Percentiles rank a stretch among this genome's conserved stretches.
Evolutionary conservation across 495 filamentous ascomycete species (phyloP).

Genomic region (Delitschia confertaspora): DNA sequence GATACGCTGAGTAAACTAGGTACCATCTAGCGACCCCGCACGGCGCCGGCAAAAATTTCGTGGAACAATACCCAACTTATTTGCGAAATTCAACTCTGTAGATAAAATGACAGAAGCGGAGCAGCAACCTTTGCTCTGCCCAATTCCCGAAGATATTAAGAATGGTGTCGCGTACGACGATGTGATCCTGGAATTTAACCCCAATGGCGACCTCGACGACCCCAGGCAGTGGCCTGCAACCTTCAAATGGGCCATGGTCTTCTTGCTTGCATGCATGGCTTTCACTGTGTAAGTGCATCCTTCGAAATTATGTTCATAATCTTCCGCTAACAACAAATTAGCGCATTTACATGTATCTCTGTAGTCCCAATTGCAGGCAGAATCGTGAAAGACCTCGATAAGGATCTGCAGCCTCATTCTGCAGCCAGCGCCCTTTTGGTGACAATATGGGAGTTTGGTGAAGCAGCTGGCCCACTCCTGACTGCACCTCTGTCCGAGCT

Average conservation of each 20-base stretch:
- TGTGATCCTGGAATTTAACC: slow-evolving; percentile 11
- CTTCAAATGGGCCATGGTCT: slow-evolving; percentile 45
- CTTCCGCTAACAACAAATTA: slow-evolving; percentile 39
- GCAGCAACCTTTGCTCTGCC: slow-evolving; percentile 2
- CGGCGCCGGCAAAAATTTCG: too few relatives aligned
- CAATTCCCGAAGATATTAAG: slow-evolving; percentile 15
- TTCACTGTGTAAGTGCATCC: slow-evolving; percentile 44
- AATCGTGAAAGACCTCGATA: slow-evolving; percentile 42
- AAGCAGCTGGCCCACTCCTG: slow-evolving; percentile 48
- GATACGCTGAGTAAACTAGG: too few relatives aligned
- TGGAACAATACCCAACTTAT: too few relatives aligned
- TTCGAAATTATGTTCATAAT: background rate
- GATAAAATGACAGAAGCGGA: slow-evolving; percentile 1
- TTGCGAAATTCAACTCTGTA: too few relatives aligned
- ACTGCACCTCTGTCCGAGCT: slow-evolving; percentile 53
- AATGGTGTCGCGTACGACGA: slow-evolving; percentile 6
- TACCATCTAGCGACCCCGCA: too few relatives aligned
- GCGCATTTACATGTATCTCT: slow-evolving; percentile 42
- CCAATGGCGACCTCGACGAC: slow-evolving; percentile 36
- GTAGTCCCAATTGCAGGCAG: slow-evolving; percentile 44
- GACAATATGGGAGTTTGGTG: slow-evolving; percentile 46
- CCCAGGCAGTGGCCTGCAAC: slow-evolving; percentile 43
- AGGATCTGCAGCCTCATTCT: slow-evolving; percentile 35
- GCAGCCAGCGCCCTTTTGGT: slow-evolving; percentile 43
- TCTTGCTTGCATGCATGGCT: slow-evolving; percentile 42